phyloP scores from a whole-genome alignment of 768 basidiomycete genomes.

The Amanita brunnescens region DNA sequence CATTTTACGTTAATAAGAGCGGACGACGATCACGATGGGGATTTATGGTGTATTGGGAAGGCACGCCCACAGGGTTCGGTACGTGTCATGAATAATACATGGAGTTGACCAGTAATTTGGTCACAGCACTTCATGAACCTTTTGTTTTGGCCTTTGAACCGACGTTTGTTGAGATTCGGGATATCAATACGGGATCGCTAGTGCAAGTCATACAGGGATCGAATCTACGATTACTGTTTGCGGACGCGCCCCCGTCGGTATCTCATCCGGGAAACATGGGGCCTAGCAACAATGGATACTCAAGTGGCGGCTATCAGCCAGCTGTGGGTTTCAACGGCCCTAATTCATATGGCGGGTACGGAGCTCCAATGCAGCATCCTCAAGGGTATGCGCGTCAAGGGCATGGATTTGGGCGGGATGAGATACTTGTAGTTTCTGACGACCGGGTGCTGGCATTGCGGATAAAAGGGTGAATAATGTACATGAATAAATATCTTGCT shows the following conservation, averaged over 20 bases:
- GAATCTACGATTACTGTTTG: constrained; percentile 84
- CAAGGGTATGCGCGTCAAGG: constrained; percentile 32
- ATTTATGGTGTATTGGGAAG: constrained; percentile 98
- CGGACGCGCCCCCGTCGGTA: constrained; percentile 85
- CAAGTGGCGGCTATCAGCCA: constrained; percentile 3
- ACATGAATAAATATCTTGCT: not conserved
- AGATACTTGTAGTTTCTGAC: constrained; percentile 87
- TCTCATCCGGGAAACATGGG: constrained; percentile 41
- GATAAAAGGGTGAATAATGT: constrained; percentile 17
- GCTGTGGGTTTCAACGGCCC: not conserved
- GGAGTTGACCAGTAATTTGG: constrained; percentile 1
- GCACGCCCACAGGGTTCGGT: constrained; percentile 91
- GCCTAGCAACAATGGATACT: constrained; percentile 11
- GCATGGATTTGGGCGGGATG: constrained; percentile 56
- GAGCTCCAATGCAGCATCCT: constrained; percentile 11
- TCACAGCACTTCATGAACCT: constrained; percentile 84
- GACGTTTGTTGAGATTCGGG: constrained; percentile 91
- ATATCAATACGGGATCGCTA: constrained; percentile 87
- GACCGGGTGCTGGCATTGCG: constrained; percentile 74
- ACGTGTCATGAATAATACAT: constrained; percentile 21
- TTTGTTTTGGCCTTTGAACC: constrained; percentile 97
- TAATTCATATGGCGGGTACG: constrained; percentile 25
- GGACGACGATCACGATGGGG: constrained; percentile 85
- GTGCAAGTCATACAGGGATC: constrained; percentile 94
- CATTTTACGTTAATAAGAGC: constrained; percentile 97